A percentile compares a stretch with the other conserved stretches of the same genome.
phyloP scores from a whole-genome alignment of 2,329 filamentous ascomycete species.

The Hymenoscyphus fructigenus region DNA sequence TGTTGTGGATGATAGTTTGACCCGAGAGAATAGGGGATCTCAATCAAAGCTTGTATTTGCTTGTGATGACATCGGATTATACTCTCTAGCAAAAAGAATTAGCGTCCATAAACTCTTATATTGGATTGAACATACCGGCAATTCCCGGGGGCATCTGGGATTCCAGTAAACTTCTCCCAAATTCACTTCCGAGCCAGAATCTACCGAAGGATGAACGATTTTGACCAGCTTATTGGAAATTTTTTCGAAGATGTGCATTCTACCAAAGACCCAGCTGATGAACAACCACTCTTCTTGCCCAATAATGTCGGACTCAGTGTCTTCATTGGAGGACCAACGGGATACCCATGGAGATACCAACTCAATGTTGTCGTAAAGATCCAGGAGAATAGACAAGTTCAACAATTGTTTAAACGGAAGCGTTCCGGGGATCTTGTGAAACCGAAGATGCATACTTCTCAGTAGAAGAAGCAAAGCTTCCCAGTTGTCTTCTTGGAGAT shows the following conservation, averaged over 20 bases:
- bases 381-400: background rate
- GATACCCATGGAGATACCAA: background rate
- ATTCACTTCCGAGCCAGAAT: too few species aligned
- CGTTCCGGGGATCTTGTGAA: background rate
- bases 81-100: background rate
- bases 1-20: too few species aligned
- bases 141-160: background rate
- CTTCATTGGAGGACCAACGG: background rate
- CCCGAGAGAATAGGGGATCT: background rate
- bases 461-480: slow-evolving; percentile 12
- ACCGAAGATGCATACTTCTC: slow-evolving; percentile 14
- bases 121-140: background rate
- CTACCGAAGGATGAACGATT: background rate
- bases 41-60: background rate
- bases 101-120: background rate
- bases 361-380: slow-evolving; percentile 5
- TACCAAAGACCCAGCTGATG: slow-evolving; percentile 11
- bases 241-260: background rate
- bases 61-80: background rate
- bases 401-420: background rate
- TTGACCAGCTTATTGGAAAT: background rate
- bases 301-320: background rate
- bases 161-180: background rate
- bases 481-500: slow-evolving; percentile 7
- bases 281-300: slow-evolving; percentile 9